phyloP scores from a whole-genome alignment of 2,329 filamentous ascomycete genomes.

The Ophiostoma pallidulum region DNA sequence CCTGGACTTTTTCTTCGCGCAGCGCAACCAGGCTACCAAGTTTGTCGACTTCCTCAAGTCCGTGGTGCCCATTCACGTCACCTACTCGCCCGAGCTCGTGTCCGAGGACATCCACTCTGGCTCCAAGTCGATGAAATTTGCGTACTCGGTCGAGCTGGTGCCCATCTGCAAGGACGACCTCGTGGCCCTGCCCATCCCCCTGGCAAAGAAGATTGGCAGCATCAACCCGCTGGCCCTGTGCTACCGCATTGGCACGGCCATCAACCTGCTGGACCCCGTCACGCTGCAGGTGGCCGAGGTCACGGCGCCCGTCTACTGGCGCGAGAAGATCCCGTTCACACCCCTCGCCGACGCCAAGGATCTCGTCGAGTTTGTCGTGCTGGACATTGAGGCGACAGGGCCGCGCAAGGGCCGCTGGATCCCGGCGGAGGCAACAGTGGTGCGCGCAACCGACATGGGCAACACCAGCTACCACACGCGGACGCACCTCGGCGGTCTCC shows the following conservation, averaged over 20 bases:
- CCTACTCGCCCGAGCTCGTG: conserved; percentile 58
- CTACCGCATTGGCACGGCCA: conserved; percentile 75
- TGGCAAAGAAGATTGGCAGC: conserved; percentile 81
- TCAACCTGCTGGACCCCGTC: conserved; percentile 82
- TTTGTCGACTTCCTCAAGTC: conserved; percentile 70
- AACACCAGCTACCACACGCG: conserved; percentile 79
- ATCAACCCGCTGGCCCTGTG: conserved; percentile 81
- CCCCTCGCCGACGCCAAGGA: conserved; percentile 76
- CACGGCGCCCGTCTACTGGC: conserved; percentile 77
- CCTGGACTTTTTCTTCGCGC: conserved; percentile 89
- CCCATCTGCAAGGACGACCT: conserved; percentile 97
- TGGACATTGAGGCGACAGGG: conserved; percentile 81
- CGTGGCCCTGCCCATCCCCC: conserved; percentile 80
- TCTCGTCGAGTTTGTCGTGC: conserved; percentile 83
- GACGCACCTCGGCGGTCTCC: conserved; percentile 77
- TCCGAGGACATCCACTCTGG: conserved; percentile 88
- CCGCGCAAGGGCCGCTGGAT: conserved; percentile 70
- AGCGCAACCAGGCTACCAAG: conserved; percentile 78
- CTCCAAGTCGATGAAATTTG: conserved; percentile 89
- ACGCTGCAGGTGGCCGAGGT: conserved; percentile 89
- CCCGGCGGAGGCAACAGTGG: conserved; percentile 80
- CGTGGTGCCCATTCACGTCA: conserved; percentile 55
- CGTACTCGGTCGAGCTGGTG: conserved; percentile 78
- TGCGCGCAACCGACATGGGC: conserved; percentile 77
- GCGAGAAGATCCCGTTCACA: conserved; percentile 60